Conservation (phyloP, 805 yeast species). For the Saccharomyces eubayanus region DNA sequence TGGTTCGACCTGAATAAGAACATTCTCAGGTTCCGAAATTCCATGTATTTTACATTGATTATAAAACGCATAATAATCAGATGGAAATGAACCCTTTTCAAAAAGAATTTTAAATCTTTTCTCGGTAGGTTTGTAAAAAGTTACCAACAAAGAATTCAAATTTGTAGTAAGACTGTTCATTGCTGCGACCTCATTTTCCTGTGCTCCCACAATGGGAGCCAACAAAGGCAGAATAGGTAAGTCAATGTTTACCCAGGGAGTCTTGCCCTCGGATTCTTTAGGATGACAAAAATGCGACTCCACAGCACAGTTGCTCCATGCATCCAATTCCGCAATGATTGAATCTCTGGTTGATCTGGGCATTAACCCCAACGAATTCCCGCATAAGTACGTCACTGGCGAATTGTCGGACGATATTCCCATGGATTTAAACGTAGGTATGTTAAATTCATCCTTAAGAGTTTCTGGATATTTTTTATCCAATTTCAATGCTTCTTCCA, state of each 20-base stretch:
- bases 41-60: constrained; percentile 63
- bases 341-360: constrained; percentile 55
- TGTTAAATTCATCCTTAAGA: constrained; percentile 41
- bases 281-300: constrained; percentile 78
- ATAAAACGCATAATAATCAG: constrained; percentile 79
- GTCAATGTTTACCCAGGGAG: constrained; percentile 81
- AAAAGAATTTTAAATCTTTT: constrained; percentile 61
- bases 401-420: constrained; percentile 34
- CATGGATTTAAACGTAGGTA: constrained; percentile 61
- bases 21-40: constrained; percentile 38
- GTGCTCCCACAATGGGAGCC: constrained; percentile 72
- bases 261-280: constrained; percentile 35
- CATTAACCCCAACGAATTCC: constrained; percentile 91
- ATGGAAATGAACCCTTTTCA: constrained; percentile 85
- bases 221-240: constrained; percentile 61
- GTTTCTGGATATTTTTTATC: constrained; percentile 36
- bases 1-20: constrained; percentile 58
- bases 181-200: constrained; percentile 67
- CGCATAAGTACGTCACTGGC: constrained; percentile 56
- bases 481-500: constrained; percentile 25
- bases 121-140: constrained; percentile 61
- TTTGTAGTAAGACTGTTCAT: constrained; percentile 84
- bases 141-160: constrained; percentile 61
- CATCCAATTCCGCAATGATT: constrained; percentile 59
- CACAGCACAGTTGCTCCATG: constrained; percentile 78